phyloP scores from a whole-genome alignment of 805 yeast genomes.

The Kazachstania bromeliacearum region DNA sequence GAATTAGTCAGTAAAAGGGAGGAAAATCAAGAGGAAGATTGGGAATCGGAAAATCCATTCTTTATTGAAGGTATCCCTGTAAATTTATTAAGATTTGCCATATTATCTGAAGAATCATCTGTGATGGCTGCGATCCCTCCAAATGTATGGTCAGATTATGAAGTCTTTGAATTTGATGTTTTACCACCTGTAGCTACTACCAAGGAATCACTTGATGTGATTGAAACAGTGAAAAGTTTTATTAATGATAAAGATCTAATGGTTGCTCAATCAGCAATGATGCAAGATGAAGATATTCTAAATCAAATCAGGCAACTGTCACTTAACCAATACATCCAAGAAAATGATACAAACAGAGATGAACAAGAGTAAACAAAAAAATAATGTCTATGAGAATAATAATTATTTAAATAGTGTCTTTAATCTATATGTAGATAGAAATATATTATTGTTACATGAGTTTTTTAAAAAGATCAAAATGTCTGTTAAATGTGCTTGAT shows the following conservation, averaged over 20 bases:
- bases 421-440: background rate
- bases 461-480: no score
- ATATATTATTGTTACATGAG: conserved; percentile 1
- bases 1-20: background rate
- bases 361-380: conserved; percentile 1
- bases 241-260: conserved; percentile 27
- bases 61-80: conserved; percentile 37
- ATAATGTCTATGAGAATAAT: background rate
- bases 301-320: conserved; percentile 28
- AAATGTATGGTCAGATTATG: conserved; percentile 49
- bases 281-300: conserved; percentile 28
- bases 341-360: conserved; percentile 12
- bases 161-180: conserved; percentile 61
- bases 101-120: conserved; percentile 60
- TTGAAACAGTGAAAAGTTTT: conserved; percentile 29
- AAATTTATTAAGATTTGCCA: conserved; percentile 57
- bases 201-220: conserved; percentile 27
- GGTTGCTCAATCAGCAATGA: conserved; percentile 17
- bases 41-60: conserved; percentile 12
- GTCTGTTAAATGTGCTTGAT: background rate
- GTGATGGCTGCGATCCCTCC: conserved; percentile 63
- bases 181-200: conserved; percentile 48
- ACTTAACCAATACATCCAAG: conserved; percentile 24
- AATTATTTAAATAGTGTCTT: background rate
- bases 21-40: background rate